These are phyloP conservation scores for Termitomyces sp. DNA, from an alignment of 768 basidiomycete genomes.

Conservation along the genomic window DNA sequence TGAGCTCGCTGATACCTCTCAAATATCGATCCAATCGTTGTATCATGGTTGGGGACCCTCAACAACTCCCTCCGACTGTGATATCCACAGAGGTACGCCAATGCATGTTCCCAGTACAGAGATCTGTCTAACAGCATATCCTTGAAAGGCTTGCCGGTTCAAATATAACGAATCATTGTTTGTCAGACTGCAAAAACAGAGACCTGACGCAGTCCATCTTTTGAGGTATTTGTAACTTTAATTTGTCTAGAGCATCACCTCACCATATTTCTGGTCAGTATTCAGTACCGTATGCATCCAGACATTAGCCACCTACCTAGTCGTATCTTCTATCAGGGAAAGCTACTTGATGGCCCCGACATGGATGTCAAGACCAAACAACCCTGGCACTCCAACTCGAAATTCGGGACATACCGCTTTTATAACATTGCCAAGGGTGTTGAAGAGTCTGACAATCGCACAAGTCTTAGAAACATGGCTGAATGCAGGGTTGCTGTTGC, in stretches of 20 bases:
- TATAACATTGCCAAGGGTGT: constrained; percentile 72
- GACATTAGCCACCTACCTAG: constrained; percentile 91
- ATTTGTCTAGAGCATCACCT: constrained; percentile 2
- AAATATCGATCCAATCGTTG: constrained; percentile 83
- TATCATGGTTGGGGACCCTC: constrained; percentile 94
- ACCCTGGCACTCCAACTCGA: constrained; percentile 79
- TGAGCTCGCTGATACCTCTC: constrained; percentile 92
- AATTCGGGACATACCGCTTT: constrained; percentile 87
- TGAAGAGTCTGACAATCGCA: constrained; percentile 68
- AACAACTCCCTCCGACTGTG: constrained; percentile 92
- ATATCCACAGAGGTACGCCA: constrained; percentile 43
- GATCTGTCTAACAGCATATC: constrained; percentile 7
- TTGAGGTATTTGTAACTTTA: constrained; percentile 57
- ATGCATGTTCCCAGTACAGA: background rate
- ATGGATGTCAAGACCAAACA: constrained; percentile 83
- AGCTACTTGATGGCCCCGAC: constrained; percentile 80
- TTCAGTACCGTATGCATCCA: constrained; percentile 99
- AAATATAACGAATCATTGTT: constrained; percentile 92
- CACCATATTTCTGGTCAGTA: constrained; percentile 47
- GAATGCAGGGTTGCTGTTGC: constrained; percentile 78
- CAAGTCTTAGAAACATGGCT: constrained; percentile 62
- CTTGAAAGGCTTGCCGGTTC: constrained; percentile 56
- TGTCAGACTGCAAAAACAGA: constrained; percentile 80
- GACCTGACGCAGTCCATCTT: constrained; percentile 84
- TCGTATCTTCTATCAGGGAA: constrained; percentile 78